Evolutionary conservation across 306 rosid genomes (phyloP), one percentile per base, ranked within the genome.

Genomic region (Trifolium fragiferum): DNA sequence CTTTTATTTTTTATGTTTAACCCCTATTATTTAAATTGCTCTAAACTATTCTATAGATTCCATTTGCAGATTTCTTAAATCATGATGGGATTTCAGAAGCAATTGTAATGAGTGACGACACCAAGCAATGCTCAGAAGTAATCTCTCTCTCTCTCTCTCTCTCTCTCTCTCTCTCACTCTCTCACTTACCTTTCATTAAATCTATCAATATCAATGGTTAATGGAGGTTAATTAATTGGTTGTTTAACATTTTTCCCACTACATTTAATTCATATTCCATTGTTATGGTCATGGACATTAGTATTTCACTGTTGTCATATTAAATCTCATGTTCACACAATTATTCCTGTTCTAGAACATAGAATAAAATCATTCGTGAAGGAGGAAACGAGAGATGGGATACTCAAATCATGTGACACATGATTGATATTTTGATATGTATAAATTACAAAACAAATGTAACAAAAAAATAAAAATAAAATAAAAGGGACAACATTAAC

Each of bases 51-150:
- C 54, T 75, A 53, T 68, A 92, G 96, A 92, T 92, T 80, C 98
- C 98, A 57, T 88, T 92, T 88, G 98, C 96, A 71, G 98, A 88
- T 86, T 87, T 92, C 85, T 75, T 83, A 74, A 92, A 90, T 67
- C 96, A 92, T 44, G 88, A 92, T 64, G 96, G 92, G 50, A 74
- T 63, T 76, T 83, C 88, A 74, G 87, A 88, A 84, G 83, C 94
- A 78, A 54, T 92, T 77, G 87, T 92, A 66, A 75, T 87, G 87
- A 88, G 81, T 33, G 91, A 92, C 59, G 91, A 90, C 18, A 84
- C 78, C 80, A 84, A 84, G 37, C 84, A 84, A 68, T 66, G 73
- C 73, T 92, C 96, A 62, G 91, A 92, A 88, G 98, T 86, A 63
- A 32, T 76, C 70, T 72, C 37, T 73, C 80, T 71, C 70, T 46